phyloP scores from a whole-genome alignment of 2,329 filamentous ascomycete genomes.

The Lasiodiplodia theobromae region DNA sequence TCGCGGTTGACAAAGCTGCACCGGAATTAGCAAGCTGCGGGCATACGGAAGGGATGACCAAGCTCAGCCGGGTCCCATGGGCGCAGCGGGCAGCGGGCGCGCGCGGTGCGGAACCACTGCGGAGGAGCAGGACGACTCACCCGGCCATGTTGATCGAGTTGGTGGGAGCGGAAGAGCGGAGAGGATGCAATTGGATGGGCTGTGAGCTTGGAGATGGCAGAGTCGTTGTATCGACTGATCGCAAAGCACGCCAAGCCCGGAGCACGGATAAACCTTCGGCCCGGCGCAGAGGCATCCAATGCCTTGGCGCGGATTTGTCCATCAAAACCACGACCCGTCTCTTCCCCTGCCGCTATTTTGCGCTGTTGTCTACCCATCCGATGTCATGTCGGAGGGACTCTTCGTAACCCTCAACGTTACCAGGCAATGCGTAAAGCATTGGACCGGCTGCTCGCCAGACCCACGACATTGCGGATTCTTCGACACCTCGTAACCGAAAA shows the following conservation, averaged over 20 bases:
- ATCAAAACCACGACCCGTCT: neutral
- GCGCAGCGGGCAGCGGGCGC: constrained; percentile 2
- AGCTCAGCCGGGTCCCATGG: constrained; percentile 4
- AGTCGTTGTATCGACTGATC: constrained; percentile 26
- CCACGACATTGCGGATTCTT: constrained; percentile 50
- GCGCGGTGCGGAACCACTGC: neutral
- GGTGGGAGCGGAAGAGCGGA: constrained; percentile 19
- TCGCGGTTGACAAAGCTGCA: constrained; percentile 69
- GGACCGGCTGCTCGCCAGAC: constrained; percentile 54
- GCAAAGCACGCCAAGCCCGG: constrained; percentile 20
- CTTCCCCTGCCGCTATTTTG: neutral
- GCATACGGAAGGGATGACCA: constrained; percentile 1
- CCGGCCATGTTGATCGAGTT: constrained; percentile 28
- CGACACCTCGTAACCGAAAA: constrained; percentile 35
- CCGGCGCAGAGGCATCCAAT: constrained; percentile 12
- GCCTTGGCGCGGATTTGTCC: constrained; percentile 21
- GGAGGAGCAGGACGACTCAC: constrained; percentile 1
- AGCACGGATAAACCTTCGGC: neutral
- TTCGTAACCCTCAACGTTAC: neutral
- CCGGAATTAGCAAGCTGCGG: constrained; percentile 28
- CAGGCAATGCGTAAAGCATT: constrained; percentile 53
- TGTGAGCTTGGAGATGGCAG: constrained; percentile 17
- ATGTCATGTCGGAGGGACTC: constrained; percentile 21
- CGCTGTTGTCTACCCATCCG: neutral
- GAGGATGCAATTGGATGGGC: constrained; percentile 27